phyloP scores from a whole-genome alignment of 805 yeast species.

The Candida ponderosae region DNA sequence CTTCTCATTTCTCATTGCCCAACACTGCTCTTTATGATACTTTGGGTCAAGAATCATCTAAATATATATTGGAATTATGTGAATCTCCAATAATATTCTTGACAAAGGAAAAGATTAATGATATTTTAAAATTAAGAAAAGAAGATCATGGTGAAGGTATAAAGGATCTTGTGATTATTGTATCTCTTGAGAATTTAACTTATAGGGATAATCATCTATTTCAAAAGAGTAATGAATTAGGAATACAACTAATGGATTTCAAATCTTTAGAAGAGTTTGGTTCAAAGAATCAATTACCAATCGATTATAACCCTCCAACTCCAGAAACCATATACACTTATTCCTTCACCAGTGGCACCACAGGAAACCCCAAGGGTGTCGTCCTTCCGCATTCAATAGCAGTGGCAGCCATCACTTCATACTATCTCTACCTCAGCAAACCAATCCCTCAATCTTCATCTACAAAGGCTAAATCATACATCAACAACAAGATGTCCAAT shows the following conservation, averaged over 20 bases:
- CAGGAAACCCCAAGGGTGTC: conserved; percentile 59
- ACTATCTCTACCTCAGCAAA: conserved; percentile 5
- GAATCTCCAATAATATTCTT: conserved; percentile 44
- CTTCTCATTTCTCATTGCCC: conserved; percentile 37
- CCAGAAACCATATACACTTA: conserved; percentile 41
- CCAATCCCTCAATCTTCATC: conserved; percentile 5
- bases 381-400: conserved; percentile 37
- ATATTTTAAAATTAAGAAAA: conserved; percentile 32
- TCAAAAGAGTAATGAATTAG: conserved; percentile 11
- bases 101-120: conserved; percentile 35
- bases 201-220: conserved; percentile 17
- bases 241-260: conserved; percentile 28
- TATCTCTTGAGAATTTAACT: conserved; percentile 38
- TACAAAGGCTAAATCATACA: too few relatives aligned
- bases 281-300: conserved; percentile 26
- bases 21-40: conserved; percentile 37
- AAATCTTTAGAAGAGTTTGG: conserved; percentile 26
- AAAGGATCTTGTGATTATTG: conserved; percentile 29
- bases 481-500: too few relatives aligned
- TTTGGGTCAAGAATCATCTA: conserved; percentile 40
- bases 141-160: conserved; percentile 16
- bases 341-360: conserved; percentile 58
- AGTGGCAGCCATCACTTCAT: conserved; percentile 29
- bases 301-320: conserved; percentile 18
- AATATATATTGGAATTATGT: conserved; percentile 42